These are phyloP conservation scores for Pseudocercospora vitis DNA, from an alignment of 2,329 filamentous ascomycete genomes.

Conservation along the genomic window DNA sequence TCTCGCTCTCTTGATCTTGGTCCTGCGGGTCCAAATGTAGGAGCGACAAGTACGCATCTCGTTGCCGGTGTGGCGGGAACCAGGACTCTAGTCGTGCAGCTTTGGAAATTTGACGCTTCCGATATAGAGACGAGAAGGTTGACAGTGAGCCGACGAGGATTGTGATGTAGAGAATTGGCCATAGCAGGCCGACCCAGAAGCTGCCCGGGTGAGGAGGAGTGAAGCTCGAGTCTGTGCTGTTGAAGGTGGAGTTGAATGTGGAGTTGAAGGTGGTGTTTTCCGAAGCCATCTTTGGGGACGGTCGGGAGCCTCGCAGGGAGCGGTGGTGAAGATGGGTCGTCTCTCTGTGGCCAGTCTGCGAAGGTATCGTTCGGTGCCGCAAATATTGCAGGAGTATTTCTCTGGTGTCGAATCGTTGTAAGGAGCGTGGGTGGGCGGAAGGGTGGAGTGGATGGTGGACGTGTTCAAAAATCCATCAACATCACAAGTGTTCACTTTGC, in stretches of 20 bases:
- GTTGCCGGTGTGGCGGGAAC: slow-evolving; percentile 87
- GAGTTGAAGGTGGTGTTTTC: slow-evolving; percentile 29
- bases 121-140: slow-evolving; percentile 90
- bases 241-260: slow-evolving; percentile 31
- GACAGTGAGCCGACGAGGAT: slow-evolving; percentile 85
- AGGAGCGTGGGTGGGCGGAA: slow-evolving; percentile 14
- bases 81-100: slow-evolving; percentile 86
- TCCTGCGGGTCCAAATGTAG: slow-evolving; percentile 69
- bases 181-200: slow-evolving; percentile 75
- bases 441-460: slow-evolving; percentile 5
- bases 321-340: not conserved
- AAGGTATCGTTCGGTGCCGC: no score
- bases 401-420: not conserved
- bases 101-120: slow-evolving; percentile 80
- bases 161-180: slow-evolving; percentile 85
- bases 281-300: slow-evolving; percentile 30
- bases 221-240: slow-evolving; percentile 27
- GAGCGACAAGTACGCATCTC: slow-evolving; percentile 91
- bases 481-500: slow-evolving; percentile 8
- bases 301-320: slow-evolving; percentile 21
- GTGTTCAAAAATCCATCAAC: slow-evolving; percentile 5
- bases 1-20: slow-evolving; percentile 60
- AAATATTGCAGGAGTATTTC: not conserved
- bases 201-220: slow-evolving; percentile 26
- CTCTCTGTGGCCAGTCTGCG: not conserved